phyloP scores from a whole-genome alignment of 2,329 filamentous ascomycete species.

The Chalara sp. region DNA sequence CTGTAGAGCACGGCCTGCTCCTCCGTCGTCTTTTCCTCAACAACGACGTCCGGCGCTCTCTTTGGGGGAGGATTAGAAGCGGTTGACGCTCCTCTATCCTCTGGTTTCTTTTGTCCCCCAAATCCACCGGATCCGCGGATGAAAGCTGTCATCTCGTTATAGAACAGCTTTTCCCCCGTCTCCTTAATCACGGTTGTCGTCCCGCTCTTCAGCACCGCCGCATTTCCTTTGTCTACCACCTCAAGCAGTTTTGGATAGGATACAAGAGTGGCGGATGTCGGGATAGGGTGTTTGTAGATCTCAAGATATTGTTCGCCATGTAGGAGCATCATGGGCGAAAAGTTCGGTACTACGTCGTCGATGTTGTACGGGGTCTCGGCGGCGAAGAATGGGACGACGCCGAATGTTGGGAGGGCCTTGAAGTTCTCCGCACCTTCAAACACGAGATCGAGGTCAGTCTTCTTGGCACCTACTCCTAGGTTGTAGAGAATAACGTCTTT shows the following conservation, averaged over 20 bases:
- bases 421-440: slow-evolving; percentile 91
- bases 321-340: slow-evolving; percentile 96
- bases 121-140: slow-evolving; percentile 88
- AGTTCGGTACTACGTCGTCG: slow-evolving; percentile 84
- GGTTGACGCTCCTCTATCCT: slow-evolving; percentile 73
- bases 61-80: slow-evolving; percentile 74
- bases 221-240: slow-evolving; percentile 91
- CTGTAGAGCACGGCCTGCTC: slow-evolving; percentile 94
- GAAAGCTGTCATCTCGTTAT: slow-evolving; percentile 94
- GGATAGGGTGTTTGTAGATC: slow-evolving; percentile 84
- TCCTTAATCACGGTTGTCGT: slow-evolving; percentile 78
- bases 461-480: slow-evolving; percentile 86
- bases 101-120: slow-evolving; percentile 72
- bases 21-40: slow-evolving; percentile 79
- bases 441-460: slow-evolving; percentile 77
- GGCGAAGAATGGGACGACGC: slow-evolving; percentile 91
- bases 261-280: slow-evolving; percentile 70
- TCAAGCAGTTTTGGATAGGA: slow-evolving; percentile 79
- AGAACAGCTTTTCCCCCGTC: slow-evolving; percentile 86
- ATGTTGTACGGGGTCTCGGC: slow-evolving; percentile 74
- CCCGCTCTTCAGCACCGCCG: slow-evolving; percentile 74
- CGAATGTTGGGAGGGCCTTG: slow-evolving; percentile 90
- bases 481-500: slow-evolving; percentile 93
- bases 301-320: slow-evolving; percentile 99
- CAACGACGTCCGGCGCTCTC: slow-evolving; percentile 70